phyloP scores from a whole-genome alignment of 371 early-diverging fungal genomes.

The Thermomucor indicae-seudaticae region DNA sequence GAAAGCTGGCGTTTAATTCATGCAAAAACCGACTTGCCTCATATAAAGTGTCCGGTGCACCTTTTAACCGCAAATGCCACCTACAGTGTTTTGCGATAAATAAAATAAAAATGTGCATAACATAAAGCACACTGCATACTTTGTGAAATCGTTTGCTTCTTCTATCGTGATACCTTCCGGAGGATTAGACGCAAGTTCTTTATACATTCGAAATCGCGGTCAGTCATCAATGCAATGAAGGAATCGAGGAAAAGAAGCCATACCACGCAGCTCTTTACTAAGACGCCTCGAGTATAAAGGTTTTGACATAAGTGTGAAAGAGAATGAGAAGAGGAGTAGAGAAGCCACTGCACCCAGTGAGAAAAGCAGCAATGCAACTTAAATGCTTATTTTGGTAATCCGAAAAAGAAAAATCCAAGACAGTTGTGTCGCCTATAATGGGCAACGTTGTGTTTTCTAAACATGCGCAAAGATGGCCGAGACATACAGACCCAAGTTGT shows the following conservation, averaged over 20 bases:
- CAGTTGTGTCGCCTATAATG: too few species aligned
- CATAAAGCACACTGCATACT: slow-evolving; percentile 18
- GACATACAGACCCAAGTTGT: too few species aligned
- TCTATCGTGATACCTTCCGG: slow-evolving; percentile 55
- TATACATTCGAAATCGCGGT: background rate
- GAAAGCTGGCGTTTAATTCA: background rate
- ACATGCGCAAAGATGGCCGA: too few species aligned
- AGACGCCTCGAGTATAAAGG: slow-evolving; percentile 34
- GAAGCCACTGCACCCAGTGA: too few species aligned
- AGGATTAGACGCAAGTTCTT: slow-evolving; percentile 55
- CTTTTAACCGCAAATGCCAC: slow-evolving; percentile 62
- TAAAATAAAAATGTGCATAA: background rate
- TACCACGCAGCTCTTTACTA: slow-evolving; percentile 55
- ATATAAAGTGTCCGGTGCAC: slow-evolving; percentile 66
- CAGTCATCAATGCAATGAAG: background rate
- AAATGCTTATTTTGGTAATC: too few species aligned
- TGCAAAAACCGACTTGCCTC: slow-evolving; percentile 38
- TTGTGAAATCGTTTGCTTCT: slow-evolving; percentile 57
- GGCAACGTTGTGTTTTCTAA: too few species aligned
- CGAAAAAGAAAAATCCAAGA: too few species aligned
- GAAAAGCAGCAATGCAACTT: too few species aligned
- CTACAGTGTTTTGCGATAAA: slow-evolving; percentile 13
- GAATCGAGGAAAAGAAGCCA: background rate
- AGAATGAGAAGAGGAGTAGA: too few species aligned
- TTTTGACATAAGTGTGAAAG: slow-evolving; percentile 19